A percentile compares a stretch with the other conserved stretches of the same genome.
Conservation (phyloP, 1,139 yeast genomes). For the Dujonia santamariae region DNA sequence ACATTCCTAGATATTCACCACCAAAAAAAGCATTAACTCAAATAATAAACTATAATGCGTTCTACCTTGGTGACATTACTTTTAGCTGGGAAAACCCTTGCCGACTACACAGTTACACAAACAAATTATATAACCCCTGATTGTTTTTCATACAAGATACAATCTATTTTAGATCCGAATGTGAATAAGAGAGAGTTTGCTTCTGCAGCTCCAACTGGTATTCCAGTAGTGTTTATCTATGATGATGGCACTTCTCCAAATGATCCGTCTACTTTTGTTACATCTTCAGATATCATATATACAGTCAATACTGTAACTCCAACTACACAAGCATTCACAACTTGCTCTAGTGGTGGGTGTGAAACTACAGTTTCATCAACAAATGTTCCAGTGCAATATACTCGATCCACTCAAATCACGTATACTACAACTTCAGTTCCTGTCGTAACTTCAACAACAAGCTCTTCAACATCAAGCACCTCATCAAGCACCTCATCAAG, state of each 20-base stretch:
- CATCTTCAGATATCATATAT: conserved; percentile 12
- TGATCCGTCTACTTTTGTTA: conserved; percentile 4
- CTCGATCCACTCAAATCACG: conserved; percentile 13
- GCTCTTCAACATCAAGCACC: background rate
- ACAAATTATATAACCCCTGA: conserved; percentile 31
- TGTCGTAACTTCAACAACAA: background rate
- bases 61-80: background rate
- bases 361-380: conserved; percentile 10
- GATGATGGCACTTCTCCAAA: conserved; percentile 13
- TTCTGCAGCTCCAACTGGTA: no score
- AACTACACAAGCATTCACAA: conserved; percentile 10
- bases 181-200: conserved; percentile 12
- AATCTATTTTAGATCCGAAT: conserved; percentile 23
- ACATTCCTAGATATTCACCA: no score
- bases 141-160: conserved; percentile 22
- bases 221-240: conserved; percentile 31
- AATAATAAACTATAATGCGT: no score
- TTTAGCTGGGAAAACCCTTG: conserved; percentile 4
- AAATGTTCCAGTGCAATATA: conserved; percentile 14
- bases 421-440: conserved; percentile 8
- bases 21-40: no score
- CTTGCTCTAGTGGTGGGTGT: conserved; percentile 14
- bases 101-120: conserved; percentile 22
- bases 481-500: background rate
- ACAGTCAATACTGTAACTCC: conserved; percentile 17